A percentile compares a stretch with the other conserved stretches of the same genome.
Conservation (phyloP, 345 rosid species). For the Salix purpurea region DNA sequence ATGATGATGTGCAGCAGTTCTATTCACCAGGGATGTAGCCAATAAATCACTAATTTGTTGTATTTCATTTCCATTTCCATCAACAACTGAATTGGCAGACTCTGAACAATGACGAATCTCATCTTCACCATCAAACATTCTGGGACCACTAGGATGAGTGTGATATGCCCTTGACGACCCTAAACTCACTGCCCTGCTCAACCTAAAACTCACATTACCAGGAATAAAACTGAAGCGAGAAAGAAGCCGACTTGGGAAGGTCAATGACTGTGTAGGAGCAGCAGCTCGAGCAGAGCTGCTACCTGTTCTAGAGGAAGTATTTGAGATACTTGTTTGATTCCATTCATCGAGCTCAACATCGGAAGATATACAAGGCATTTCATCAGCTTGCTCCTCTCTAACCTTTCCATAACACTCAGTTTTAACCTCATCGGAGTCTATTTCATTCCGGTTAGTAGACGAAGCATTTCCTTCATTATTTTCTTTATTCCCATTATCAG, state of each 20-base stretch:
- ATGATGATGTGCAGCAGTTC: constrained; percentile 13
- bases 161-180: constrained; percentile 68
- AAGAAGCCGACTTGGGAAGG: constrained; percentile 48
- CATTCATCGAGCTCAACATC: constrained; percentile 45
- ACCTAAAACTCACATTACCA: constrained; percentile 70
- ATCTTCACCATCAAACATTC: constrained; percentile 34
- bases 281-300: constrained; percentile 51
- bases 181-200: constrained; percentile 69
- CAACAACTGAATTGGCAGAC: constrained; percentile 25
- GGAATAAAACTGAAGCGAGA: constrained; percentile 88
- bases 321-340: constrained; percentile 34
- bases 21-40: constrained; percentile 13
- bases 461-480: constrained; percentile 25
- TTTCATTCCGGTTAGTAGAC: constrained; percentile 19
- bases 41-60: constrained; percentile 21
- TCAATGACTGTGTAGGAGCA: constrained; percentile 28
- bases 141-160: constrained; percentile 34
- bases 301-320: constrained; percentile 31
- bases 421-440: constrained; percentile 35
- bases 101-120: constrained; percentile 27
- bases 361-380: constrained; percentile 33
- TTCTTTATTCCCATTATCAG: constrained; percentile 37
- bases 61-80: constrained; percentile 36
- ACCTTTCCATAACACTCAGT: constrained; percentile 38
- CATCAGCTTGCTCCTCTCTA: constrained; percentile 37